Base-by-base conservation (phyloP, 768 basidiomycete species). In the Hygrocybe punicea region DNA sequence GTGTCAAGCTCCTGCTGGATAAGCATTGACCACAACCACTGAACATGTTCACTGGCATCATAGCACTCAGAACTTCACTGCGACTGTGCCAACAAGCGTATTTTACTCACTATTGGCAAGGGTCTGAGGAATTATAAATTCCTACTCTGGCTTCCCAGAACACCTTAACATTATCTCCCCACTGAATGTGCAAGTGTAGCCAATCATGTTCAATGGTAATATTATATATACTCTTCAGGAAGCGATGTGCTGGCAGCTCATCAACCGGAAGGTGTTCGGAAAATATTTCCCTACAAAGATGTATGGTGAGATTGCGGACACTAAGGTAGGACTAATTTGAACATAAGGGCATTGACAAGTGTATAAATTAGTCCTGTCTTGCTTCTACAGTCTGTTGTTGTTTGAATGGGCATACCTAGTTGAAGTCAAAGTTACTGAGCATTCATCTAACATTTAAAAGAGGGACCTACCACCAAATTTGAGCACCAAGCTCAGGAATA, bases 381-480 rank as follows among this genome's bases (percentile, higher is more conserved):
- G 2, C 59, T 60, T 1, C 72, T 69, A 57, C 70, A 69, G 57
- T 75, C 71, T 1, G 69, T 73, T 2, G 65, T 71, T 11, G 44
- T 64, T 51, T 73, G 71, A n/a, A 73, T 46, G 25, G 71, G 71
- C 52, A 73, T 69, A 5, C 72, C 67, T 74, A n/a, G n/a, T n/a
- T n/a, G n/a, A n/a, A n/a, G 21, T 46, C 19, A 23, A 46, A 13
- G 8, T 23, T 9, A 13, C 21, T 13, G 13, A 9, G 19, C 13
- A 68, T 76, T n/a, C 70, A 76, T 4, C 42, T 40, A 46, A 11
- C 13, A 8, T 9, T 13, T 21, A 9, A 16, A 4, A n/a, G 37
- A 24, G 37, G 55, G 21, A 58, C 56, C n/a, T 56, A 70, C 67
- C 68, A 51, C 64, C 65, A 51, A 58, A 49, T 19, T 66, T 53